Percentiles rank a stretch among this genome's conserved stretches.
phyloP scores from a whole-genome alignment of 306 rosid species.

The Boehmeria nivea region DNA sequence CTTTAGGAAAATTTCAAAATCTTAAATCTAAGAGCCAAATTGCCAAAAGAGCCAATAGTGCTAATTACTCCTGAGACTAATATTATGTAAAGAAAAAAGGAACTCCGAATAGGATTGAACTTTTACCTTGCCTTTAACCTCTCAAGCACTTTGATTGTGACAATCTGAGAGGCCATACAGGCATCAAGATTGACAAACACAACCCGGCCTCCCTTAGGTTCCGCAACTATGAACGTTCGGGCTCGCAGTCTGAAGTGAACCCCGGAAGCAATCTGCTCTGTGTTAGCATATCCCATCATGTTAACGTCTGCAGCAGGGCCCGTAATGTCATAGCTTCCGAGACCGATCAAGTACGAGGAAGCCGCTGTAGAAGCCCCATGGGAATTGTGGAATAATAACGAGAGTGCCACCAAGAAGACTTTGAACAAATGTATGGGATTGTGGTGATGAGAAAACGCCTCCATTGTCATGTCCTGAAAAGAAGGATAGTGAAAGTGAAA shows the following conservation, averaged over 20 bases:
- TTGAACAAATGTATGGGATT: not conserved
- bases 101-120: too few species aligned
- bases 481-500: too few species aligned
- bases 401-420: not conserved
- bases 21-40: too few species aligned
- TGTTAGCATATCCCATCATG: conserved; percentile 67
- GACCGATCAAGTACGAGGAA: conserved; percentile 53
- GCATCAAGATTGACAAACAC: conserved; percentile 76
- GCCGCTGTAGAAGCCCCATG: conserved; percentile 12
- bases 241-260: conserved; percentile 59
- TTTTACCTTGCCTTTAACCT: conserved; percentile 54
- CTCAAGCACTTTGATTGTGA: conserved; percentile 52
- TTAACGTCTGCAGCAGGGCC: conserved; percentile 82
- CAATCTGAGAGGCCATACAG: conserved; percentile 62
- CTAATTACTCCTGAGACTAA: too few species aligned
- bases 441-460: not conserved
- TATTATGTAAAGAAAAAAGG: too few species aligned
- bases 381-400: not conserved
- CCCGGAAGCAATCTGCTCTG: conserved; percentile 49
- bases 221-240: conserved; percentile 53
- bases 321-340: conserved; percentile 68
- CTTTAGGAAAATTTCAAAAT: too few species aligned
- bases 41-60: too few species aligned
- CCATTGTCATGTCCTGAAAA: conserved; percentile 11
- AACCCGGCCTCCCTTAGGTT: conserved; percentile 41